phyloP scores from a whole-genome alignment of 768 basidiomycete species.

The Amanita polypyramis region DNA sequence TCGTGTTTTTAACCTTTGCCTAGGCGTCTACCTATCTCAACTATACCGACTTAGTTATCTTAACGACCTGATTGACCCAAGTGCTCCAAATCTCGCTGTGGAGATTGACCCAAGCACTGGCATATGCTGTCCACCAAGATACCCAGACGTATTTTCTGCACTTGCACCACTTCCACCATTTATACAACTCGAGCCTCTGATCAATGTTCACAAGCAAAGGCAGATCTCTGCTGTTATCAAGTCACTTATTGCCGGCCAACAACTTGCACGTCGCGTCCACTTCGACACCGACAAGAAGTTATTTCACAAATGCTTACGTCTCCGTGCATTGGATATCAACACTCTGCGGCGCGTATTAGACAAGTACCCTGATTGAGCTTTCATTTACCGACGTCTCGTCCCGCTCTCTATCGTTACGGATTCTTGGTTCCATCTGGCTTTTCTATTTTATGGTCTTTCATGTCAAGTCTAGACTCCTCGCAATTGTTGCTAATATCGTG shows the following conservation, averaged over 20 bases:
- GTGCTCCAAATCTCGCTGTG: slow-evolving; percentile 60
- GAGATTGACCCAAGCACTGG: slow-evolving; percentile 51
- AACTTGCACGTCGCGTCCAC: slow-evolving; percentile 64
- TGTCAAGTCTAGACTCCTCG: slow-evolving; percentile 1
- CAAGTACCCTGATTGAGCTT: slow-evolving; percentile 16
- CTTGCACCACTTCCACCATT: slow-evolving; percentile 60
- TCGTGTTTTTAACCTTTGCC: slow-evolving; percentile 5
- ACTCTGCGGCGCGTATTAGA: slow-evolving; percentile 38
- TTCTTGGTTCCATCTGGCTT: neutral
- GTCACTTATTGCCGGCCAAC: slow-evolving; percentile 71
- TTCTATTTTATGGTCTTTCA: neutral
- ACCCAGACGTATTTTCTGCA: slow-evolving; percentile 71
- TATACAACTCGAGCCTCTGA: slow-evolving; percentile 78
- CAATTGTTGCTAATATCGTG: neutral
- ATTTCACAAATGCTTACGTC: slow-evolving; percentile 63
- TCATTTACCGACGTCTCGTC: neutral
- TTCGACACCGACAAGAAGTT: slow-evolving; percentile 65
- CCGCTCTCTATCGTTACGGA: neutral
- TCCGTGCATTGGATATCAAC: slow-evolving; percentile 53
- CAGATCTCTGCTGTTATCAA: slow-evolving; percentile 75
- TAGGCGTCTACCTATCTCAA: slow-evolving; percentile 52
- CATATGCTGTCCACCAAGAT: slow-evolving; percentile 57
- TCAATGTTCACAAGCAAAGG: slow-evolving; percentile 86
- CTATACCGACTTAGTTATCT: slow-evolving; percentile 53
- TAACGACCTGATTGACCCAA: slow-evolving; percentile 78